These are phyloP conservation scores for Globisporangium polare DNA, from an alignment of 352 stramenopile species.

Conservation along the genomic window DNA sequence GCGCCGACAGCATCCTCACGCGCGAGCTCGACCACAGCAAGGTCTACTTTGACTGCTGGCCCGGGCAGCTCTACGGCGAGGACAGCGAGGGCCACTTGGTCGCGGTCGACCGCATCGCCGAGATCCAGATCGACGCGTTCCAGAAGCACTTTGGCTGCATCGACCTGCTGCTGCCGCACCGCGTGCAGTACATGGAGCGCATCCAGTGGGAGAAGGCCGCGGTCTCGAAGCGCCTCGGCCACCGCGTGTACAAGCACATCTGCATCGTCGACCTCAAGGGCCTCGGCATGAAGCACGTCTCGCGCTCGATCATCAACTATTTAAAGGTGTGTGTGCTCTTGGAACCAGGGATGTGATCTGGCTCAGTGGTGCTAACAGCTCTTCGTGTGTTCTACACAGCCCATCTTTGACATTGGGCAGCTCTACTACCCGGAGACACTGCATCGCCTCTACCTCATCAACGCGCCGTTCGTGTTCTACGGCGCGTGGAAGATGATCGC, in stretches of 20 bases:
- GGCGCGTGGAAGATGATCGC: slow-evolving; percentile 81
- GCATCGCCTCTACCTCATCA: slow-evolving; percentile 74
- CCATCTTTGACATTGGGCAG: slow-evolving; percentile 77
- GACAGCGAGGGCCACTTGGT: slow-evolving; percentile 72
- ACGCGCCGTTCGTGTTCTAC: slow-evolving; percentile 80
- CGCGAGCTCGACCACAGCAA: slow-evolving; percentile 52
- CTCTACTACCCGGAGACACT: slow-evolving; percentile 82
- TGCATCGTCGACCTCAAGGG: slow-evolving; percentile 77
- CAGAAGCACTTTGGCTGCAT: slow-evolving; percentile 53
- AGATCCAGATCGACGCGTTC: slow-evolving; percentile 63
- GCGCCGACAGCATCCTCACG: slow-evolving; percentile 48
- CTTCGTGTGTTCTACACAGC: slow-evolving; percentile 24
- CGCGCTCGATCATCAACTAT: slow-evolving; percentile 48
- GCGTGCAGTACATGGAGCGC: slow-evolving; percentile 75
- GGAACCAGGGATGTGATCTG: not conserved
- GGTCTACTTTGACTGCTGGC: slow-evolving; percentile 68
- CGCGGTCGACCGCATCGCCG: slow-evolving; percentile 54
- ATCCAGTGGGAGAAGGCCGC: slow-evolving; percentile 75
- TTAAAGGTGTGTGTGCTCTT: slow-evolving; percentile 38
- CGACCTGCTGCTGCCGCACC: slow-evolving; percentile 57
- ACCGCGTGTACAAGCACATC: slow-evolving; percentile 81
- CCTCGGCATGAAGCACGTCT: slow-evolving; percentile 63
- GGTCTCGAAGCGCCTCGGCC: slow-evolving; percentile 55
- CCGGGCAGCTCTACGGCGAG: slow-evolving; percentile 58
- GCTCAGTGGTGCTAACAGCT: not conserved